Percentiles rank a stretch among this genome's conserved stretches.
Evolutionary conservation across 768 basidiomycete species (phyloP).

Genomic region (Collybia sordida): DNA sequence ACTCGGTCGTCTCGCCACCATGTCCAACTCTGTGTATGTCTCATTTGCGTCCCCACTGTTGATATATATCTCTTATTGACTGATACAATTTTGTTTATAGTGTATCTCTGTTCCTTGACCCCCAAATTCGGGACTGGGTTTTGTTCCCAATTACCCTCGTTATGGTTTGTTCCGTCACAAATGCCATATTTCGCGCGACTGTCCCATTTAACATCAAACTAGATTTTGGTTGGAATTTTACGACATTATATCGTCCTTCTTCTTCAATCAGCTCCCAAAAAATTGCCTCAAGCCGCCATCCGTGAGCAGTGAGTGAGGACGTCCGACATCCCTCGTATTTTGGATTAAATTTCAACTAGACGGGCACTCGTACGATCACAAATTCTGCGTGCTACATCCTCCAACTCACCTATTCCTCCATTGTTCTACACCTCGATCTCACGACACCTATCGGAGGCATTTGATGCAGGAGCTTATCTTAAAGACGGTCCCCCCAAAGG

Average conservation of each 20-base stretch:
- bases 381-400: constrained; percentile 78
- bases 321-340: no score
- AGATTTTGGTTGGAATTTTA: constrained; percentile 92
- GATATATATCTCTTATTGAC: background rate
- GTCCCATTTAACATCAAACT: constrained; percentile 4
- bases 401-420: constrained; percentile 79
- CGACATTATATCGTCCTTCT: constrained; percentile 90
- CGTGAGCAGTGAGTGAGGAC: constrained; percentile 81
- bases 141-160: constrained; percentile 96
- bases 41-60: background rate
- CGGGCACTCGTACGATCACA: constrained; percentile 81
- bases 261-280: constrained; percentile 83
- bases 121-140: constrained; percentile 93
- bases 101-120: constrained; percentile 76
- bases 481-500: constrained; percentile 78
- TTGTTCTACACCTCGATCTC: constrained; percentile 75
- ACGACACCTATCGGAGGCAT: constrained; percentile 68
- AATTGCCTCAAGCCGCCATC: constrained; percentile 69
- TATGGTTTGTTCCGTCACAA: constrained; percentile 62
- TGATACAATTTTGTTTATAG: constrained; percentile 23
- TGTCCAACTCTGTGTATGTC: constrained; percentile 48
- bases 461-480: constrained; percentile 75
- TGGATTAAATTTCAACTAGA: constrained; percentile 30
- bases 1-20: constrained; percentile 21
- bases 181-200: background rate